A percentile compares a stretch with the other conserved stretches of the same genome.
Conservation (phyloP, 192 early-diverging fungal genomes). For the Hyaloraphidium curvatum region DNA sequence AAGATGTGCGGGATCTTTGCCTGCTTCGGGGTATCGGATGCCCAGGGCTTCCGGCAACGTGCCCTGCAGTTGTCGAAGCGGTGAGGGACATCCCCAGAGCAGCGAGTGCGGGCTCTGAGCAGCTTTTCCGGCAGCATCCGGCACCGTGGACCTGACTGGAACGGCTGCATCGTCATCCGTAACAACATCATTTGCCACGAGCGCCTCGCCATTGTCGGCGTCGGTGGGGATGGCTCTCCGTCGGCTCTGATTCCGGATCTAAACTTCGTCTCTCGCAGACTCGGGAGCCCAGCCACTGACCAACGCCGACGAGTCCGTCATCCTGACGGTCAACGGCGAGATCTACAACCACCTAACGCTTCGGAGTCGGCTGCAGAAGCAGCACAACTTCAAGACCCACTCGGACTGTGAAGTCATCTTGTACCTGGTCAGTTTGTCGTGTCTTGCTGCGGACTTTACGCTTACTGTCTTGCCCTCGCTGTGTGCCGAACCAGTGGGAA, state of each 20-base stretch:
- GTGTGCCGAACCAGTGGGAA: conserved; percentile 39
- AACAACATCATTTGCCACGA: conserved; percentile 91
- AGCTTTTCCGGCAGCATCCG: conserved; percentile 40
- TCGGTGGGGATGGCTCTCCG: conserved; percentile 72
- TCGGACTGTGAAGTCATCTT: conserved; percentile 97
- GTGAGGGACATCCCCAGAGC: conserved; percentile 12
- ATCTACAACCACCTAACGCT: conserved; percentile 96
- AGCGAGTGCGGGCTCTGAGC: neutral
- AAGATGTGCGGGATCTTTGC: conserved; percentile 96
- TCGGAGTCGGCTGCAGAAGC: conserved; percentile 46
- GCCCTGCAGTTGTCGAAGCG: conserved; percentile 74
- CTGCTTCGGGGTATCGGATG: conserved; percentile 64
- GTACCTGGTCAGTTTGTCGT: conserved; percentile 42
- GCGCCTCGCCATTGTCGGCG: conserved; percentile 94
- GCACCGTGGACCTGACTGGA: conserved; percentile 99
- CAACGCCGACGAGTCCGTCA: conserved; percentile 68
- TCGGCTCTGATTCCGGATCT: too few species aligned
- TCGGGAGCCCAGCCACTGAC: conserved; percentile 90
- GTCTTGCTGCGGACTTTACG: neutral
- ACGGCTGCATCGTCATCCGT: conserved; percentile 58
- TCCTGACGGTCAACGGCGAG: conserved; percentile 92
- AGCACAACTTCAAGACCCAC: conserved; percentile 72
- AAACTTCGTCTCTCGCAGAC: conserved; percentile 23
- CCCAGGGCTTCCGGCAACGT: conserved; percentile 52
- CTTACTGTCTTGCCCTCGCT: neutral